phyloP scores from a whole-genome alignment of 495 filamentous ascomycete species.

The Hypoxylon subgilvum region DNA sequence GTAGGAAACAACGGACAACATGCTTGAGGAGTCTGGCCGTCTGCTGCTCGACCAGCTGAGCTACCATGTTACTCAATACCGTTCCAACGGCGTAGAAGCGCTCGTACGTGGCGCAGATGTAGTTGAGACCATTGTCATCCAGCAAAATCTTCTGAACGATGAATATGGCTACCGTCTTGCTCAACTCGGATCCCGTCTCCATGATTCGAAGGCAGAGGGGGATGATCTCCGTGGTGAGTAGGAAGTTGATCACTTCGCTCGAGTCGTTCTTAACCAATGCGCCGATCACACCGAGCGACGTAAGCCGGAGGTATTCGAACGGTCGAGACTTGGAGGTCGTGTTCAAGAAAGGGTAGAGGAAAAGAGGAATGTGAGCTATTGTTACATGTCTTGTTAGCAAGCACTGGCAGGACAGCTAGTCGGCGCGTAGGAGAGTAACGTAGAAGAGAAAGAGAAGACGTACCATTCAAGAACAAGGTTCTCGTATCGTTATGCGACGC shows the following conservation, averaged over 20 bases:
- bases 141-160: slow-evolving; percentile 99
- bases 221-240: slow-evolving; percentile 98
- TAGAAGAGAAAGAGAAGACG: slow-evolving; percentile 26
- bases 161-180: slow-evolving; percentile 99
- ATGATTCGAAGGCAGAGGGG: slow-evolving; percentile 97
- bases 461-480: slow-evolving; percentile 89
- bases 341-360: slow-evolving; percentile 98
- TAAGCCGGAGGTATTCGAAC: slow-evolving; percentile 97
- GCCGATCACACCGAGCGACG: slow-evolving; percentile 96
- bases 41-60: slow-evolving; percentile 94
- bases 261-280: slow-evolving; percentile 99
- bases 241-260: slow-evolving; percentile 97
- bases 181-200: slow-evolving; percentile 98
- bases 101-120: slow-evolving; percentile 99
- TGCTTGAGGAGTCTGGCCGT: slow-evolving; percentile 96
- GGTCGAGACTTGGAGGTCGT: slow-evolving; percentile 98
- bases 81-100: slow-evolving; percentile 99
- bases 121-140: slow-evolving; percentile 95
- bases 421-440: too few species aligned
- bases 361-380: slow-evolving; percentile 97
- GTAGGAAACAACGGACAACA: slow-evolving; percentile 94
- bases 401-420: too few species aligned
- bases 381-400: slow-evolving; percentile 30
- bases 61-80: slow-evolving; percentile 98
- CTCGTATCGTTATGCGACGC: slow-evolving; percentile 97